Percentiles rank a stretch among this genome's conserved stretches.
Evolutionary conservation across 176 grass and related monocot species (phyloP).

Genomic region (Eragrostis nindensis): DNA sequence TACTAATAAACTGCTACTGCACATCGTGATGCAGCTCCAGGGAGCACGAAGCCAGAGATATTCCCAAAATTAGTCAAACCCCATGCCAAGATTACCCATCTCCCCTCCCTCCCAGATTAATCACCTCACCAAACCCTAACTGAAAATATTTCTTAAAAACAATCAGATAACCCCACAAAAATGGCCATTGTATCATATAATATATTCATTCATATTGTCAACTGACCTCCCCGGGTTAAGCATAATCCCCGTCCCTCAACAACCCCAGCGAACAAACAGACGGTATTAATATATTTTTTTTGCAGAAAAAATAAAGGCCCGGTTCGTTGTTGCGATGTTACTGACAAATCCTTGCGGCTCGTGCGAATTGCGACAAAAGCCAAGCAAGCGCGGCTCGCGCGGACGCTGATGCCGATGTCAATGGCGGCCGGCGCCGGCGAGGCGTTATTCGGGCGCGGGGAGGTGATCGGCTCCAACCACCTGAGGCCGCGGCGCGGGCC

Average conservation of each 20-base stretch:
- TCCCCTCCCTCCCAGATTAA: background rate
- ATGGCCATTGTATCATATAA: background rate
- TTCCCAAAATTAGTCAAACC: conserved; percentile 54
- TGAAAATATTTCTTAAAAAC: background rate
- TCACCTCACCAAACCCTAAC: background rate
- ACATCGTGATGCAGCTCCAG: conserved; percentile 18
- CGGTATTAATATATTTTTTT: background rate
- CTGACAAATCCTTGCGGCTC: background rate
- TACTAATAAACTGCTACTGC: background rate
- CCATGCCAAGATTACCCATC: conserved; percentile 47
- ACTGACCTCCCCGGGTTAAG: conserved; percentile 23
- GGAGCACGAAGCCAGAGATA: conserved; percentile 26
- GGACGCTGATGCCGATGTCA: conserved; percentile 36
- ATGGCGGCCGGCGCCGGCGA: conserved; percentile 30
- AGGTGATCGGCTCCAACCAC: background rate
- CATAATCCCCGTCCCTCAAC: background rate
- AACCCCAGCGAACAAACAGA: background rate
- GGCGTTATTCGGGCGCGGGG: background rate
- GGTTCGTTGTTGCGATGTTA: background rate
- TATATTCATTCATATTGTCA: background rate
- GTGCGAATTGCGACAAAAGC: conserved; percentile 8
- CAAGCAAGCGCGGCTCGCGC: background rate
- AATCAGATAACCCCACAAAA: background rate
- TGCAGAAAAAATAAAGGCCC: background rate
- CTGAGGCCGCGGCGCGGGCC: background rate